These are phyloP conservation scores for Leccinum boreale DNA, from an alignment of 768 basidiomycete genomes.

Conservation along the genomic window DNA sequence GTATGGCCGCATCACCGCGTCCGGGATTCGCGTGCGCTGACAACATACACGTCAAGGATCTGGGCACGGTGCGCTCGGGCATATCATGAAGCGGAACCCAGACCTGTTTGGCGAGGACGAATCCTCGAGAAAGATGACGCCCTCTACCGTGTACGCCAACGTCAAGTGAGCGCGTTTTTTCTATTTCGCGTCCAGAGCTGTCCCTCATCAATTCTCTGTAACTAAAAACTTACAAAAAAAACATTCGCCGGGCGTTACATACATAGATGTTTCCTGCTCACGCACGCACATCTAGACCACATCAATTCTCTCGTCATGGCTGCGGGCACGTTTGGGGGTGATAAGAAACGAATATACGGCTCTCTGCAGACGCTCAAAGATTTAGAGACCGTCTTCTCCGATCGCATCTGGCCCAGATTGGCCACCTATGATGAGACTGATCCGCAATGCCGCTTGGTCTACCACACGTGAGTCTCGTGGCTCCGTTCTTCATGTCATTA, in stretches of 20 bases:
- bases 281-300: slow-evolving; percentile 92
- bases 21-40: neutral
- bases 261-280: slow-evolving; percentile 79
- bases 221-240: neutral
- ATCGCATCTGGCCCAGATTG: slow-evolving; percentile 81
- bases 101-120: slow-evolving; percentile 43
- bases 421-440: slow-evolving; percentile 70
- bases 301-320: slow-evolving; percentile 77
- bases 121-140: slow-evolving; percentile 16
- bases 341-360: slow-evolving; percentile 62
- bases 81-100: slow-evolving; percentile 56
- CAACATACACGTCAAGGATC: slow-evolving; percentile 48
- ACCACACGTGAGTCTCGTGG: slow-evolving; percentile 52
- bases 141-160: slow-evolving; percentile 28
- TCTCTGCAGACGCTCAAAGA: slow-evolving; percentile 59
- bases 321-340: slow-evolving; percentile 69
- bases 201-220: neutral
- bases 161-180: slow-evolving; percentile 27
- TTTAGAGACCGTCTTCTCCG: slow-evolving; percentile 71
- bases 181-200: neutral
- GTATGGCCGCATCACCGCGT: slow-evolving; percentile 35
- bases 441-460: slow-evolving; percentile 56
- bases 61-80: slow-evolving; percentile 73
- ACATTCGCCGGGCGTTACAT: neutral
- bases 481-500: neutral